These are phyloP conservation scores for Endoconidiophora laricicola DNA, from an alignment of 2,329 filamentous ascomycete species.

Conservation along the genomic window DNA sequence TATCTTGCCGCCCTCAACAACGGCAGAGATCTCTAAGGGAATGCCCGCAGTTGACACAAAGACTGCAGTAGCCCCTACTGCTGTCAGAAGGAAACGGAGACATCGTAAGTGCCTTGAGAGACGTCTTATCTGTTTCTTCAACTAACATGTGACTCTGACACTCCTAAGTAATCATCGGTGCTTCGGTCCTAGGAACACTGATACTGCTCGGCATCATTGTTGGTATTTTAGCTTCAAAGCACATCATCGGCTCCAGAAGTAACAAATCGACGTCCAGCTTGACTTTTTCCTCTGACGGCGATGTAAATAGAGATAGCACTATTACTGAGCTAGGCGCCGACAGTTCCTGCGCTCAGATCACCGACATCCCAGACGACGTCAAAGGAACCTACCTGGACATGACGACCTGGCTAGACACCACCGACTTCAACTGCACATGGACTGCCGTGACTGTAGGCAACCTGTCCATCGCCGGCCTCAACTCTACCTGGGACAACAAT, in stretches of 20 bases:
- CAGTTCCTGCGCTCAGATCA: constrained; percentile 2
- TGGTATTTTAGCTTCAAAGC: constrained; percentile 10
- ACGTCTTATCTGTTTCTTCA: background rate
- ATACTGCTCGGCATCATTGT: constrained; percentile 7
- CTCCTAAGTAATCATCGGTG: constrained; percentile 1
- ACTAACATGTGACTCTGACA: background rate
- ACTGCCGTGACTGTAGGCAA: constrained; percentile 50
- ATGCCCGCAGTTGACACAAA: background rate
- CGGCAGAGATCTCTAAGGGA: background rate
- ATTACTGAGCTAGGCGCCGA: background rate
- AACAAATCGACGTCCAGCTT: constrained; percentile 3
- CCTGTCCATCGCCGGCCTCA: constrained; percentile 53
- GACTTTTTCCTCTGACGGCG: background rate
- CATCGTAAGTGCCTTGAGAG: background rate
- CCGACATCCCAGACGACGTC: constrained; percentile 31
- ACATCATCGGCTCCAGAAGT: constrained; percentile 3
- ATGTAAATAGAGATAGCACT: background rate
- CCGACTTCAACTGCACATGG: constrained; percentile 59
- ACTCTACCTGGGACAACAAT: constrained; percentile 51
- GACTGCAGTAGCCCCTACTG: background rate
- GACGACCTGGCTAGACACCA: constrained; percentile 56
- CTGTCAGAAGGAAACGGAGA: background rate
- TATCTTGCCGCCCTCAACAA: background rate
- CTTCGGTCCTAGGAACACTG: background rate
- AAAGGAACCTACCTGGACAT: constrained; percentile 51